These are phyloP conservation scores for Ophiostoma sp. DNA, from an alignment of 2,329 filamentous ascomycete species.

Conservation along the genomic window DNA sequence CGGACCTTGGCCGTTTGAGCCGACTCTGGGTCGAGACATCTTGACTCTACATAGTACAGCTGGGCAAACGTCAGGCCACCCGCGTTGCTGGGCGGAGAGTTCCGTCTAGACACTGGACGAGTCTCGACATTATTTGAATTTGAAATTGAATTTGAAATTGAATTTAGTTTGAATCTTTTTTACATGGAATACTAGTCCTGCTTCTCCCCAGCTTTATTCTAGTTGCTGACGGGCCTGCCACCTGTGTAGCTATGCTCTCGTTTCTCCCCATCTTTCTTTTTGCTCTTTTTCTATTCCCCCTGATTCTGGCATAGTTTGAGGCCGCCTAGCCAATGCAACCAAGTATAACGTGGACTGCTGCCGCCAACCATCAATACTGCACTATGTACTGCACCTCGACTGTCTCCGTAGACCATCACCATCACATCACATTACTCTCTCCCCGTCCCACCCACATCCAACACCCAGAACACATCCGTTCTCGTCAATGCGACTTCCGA, in stretches of 20 bases:
- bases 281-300: slow-evolving; percentile 8
- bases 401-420: background rate
- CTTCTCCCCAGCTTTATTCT: background rate
- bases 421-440: background rate
- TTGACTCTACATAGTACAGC: background rate
- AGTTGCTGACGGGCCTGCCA: background rate
- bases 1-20: no score
- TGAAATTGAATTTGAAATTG: background rate
- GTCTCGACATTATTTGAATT: background rate
- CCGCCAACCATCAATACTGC: background rate
- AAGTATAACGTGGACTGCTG: background rate
- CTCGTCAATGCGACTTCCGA: slow-evolving; percentile 7
- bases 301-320: slow-evolving; percentile 9
- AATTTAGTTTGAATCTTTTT: no score
- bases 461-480: background rate
- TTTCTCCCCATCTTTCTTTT: background rate
- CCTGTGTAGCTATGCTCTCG: background rate
- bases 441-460: background rate
- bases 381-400: background rate
- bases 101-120: background rate
- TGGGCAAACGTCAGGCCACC: no score
- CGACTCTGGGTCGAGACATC: background rate
- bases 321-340: slow-evolving; percentile 13
- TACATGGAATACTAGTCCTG: no score
- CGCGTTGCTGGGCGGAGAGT: background rate